Percentiles rank a stretch among this genome's conserved stretches.
Conservation (phyloP, 2,329 filamentous ascomycete species). For the Madurella mycetomatis region DNA sequence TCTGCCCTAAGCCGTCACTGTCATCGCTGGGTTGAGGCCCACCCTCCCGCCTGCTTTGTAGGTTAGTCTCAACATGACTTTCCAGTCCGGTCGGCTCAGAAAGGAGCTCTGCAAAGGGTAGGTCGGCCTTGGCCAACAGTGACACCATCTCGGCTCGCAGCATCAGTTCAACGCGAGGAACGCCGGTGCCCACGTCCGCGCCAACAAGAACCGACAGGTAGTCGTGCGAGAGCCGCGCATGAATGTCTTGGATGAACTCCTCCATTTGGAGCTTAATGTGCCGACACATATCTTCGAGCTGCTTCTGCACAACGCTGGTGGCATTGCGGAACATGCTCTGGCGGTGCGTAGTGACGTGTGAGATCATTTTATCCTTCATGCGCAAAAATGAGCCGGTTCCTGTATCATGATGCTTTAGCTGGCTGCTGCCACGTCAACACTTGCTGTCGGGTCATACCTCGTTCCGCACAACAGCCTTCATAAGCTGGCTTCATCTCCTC, state of each 20-base stretch:
- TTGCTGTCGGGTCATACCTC: conserved; percentile 7
- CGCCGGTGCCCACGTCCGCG: background rate
- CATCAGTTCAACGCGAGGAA: conserved; percentile 18
- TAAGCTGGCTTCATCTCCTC: conserved; percentile 24
- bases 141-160: conserved; percentile 19
- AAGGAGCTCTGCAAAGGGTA: conserved; percentile 12
- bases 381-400: conserved; percentile 24
- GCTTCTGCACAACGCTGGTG: conserved; percentile 19
- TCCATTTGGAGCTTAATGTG: conserved; percentile 6
- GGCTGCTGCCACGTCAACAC: background rate
- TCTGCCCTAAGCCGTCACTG: no score
- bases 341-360: conserved; percentile 18
- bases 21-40: background rate
- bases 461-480: conserved; percentile 16
- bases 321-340: conserved; percentile 23
- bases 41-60: background rate
- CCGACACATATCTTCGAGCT: conserved; percentile 18
- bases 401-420: background rate
- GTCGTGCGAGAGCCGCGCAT: conserved; percentile 11
- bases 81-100: background rate
- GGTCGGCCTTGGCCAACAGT: conserved; percentile 10
- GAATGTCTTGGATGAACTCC: conserved; percentile 8
- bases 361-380: conserved; percentile 27
- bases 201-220: conserved; percentile 21
- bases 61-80: background rate